A percentile compares a stretch with the other conserved stretches of the same genome.
Evolutionary conservation across 352 stramenopile species (phyloP).

Genomic region (Blastocystis sp.): DNA sequence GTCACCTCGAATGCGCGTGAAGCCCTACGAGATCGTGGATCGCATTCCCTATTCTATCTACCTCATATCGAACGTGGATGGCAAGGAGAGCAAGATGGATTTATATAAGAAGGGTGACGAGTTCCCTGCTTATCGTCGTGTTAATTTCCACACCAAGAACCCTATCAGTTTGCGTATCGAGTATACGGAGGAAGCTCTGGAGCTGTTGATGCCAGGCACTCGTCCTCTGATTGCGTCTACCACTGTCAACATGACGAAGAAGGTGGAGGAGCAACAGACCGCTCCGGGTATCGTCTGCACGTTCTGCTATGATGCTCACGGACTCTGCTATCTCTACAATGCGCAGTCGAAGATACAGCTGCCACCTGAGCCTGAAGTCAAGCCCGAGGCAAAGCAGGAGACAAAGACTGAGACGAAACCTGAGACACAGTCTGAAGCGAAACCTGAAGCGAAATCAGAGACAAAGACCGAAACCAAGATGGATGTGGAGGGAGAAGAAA

Average conservation of each 20-base stretch:
- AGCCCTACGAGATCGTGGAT: slow-evolving; percentile 77
- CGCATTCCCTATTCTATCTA: slow-evolving; percentile 78
- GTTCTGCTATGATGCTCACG: slow-evolving; percentile 92
- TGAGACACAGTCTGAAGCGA: slow-evolving; percentile 5
- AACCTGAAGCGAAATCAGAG: slow-evolving; percentile 68
- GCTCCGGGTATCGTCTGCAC: slow-evolving; percentile 88
- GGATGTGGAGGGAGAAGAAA: slow-evolving; percentile 65
- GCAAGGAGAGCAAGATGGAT: slow-evolving; percentile 81
- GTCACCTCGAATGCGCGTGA: slow-evolving; percentile 92
- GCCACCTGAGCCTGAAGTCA: slow-evolving; percentile 75
- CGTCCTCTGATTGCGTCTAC: background rate
- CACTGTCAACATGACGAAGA: background rate
- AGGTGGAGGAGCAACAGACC: slow-evolving; percentile 73
- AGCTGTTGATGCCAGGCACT: slow-evolving; percentile 22
- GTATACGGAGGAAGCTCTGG: slow-evolving; percentile 68
- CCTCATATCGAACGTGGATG: slow-evolving; percentile 71
- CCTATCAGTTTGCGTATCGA: slow-evolving; percentile 83
- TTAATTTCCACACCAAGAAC: slow-evolving; percentile 85
- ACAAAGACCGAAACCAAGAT: slow-evolving; percentile 67
- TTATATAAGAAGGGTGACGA: slow-evolving; percentile 91
- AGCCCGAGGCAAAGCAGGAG: slow-evolving; percentile 65
- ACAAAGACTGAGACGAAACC: background rate
- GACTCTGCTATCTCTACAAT: slow-evolving; percentile 85
- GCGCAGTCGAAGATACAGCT: slow-evolving; percentile 95
- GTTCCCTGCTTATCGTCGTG: slow-evolving; percentile 90